phyloP scores from a whole-genome alignment of 352 stramenopile species.

The Pythium volutum region DNA sequence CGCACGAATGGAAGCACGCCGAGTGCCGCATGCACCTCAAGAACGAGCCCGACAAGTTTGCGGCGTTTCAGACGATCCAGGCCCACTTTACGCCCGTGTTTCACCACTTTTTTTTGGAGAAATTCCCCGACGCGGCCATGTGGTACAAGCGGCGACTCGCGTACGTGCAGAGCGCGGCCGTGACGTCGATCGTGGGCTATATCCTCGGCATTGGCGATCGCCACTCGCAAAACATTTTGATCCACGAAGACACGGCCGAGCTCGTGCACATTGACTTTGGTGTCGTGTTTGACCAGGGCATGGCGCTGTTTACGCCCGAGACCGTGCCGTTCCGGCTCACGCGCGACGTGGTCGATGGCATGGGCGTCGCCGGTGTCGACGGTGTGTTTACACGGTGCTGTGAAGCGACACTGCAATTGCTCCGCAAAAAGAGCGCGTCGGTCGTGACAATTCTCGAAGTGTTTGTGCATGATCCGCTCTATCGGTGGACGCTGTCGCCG shows the following conservation, averaged over 20 bases:
- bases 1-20: constrained; percentile 90
- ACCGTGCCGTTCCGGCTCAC: constrained; percentile 99
- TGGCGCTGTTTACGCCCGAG: constrained; percentile 94
- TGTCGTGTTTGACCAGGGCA: constrained; percentile 98
- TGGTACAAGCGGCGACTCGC: constrained; percentile 93
- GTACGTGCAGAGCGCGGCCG: constrained; percentile 96
- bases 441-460: constrained; percentile 99
- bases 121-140: constrained; percentile 91
- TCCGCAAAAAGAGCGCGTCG: constrained; percentile 92
- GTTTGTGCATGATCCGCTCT: constrained; percentile 99
- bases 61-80: constrained; percentile 89
- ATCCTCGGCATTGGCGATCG: constrained; percentile 98
- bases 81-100: constrained; percentile 96
- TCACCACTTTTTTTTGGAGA: constrained; percentile 97
- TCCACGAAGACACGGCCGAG: constrained; percentile 96
- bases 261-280: constrained; percentile 99
- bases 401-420: constrained; percentile 89
- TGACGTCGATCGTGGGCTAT: constrained; percentile 97
- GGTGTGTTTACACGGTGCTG: constrained; percentile 95
- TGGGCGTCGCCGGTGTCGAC: constrained; percentile 96
- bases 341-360: constrained; percentile 98
- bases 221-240: constrained; percentile 98
- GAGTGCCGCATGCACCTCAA: constrained; percentile 82
- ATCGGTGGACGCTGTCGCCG: constrained; percentile 95
- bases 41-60: constrained; percentile 69